Conservation (phyloP, 768 basidiomycete genomes). For the Harrya chromipes region DNA sequence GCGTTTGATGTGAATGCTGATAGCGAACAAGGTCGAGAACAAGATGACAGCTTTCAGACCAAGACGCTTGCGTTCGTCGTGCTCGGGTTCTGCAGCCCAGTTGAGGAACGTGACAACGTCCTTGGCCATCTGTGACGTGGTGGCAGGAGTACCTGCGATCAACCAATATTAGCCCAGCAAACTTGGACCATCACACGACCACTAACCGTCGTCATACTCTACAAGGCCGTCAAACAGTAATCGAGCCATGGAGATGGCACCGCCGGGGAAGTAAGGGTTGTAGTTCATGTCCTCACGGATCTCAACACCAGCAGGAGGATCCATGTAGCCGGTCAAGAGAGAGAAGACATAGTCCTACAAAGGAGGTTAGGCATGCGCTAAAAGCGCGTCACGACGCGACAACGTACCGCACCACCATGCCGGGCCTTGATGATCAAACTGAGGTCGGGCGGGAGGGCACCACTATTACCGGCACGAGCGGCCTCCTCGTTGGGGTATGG, state of each 20-base stretch:
- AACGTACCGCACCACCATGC: slow-evolving; percentile 89
- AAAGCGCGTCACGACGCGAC: neutral
- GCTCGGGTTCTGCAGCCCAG: slow-evolving; percentile 98
- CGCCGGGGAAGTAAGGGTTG: slow-evolving; percentile 98
- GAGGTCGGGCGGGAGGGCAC: slow-evolving; percentile 95
- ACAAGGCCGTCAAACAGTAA: slow-evolving; percentile 94
- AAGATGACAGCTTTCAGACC: slow-evolving; percentile 95
- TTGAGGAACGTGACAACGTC: slow-evolving; percentile 93
- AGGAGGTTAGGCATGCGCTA: slow-evolving; percentile 1
- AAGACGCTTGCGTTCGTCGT: slow-evolving; percentile 96
- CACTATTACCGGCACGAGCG: slow-evolving; percentile 88
- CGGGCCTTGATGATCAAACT: slow-evolving; percentile 97
- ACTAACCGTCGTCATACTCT: slow-evolving; percentile 90
- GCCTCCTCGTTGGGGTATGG: slow-evolving; percentile 99
- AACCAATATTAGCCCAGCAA: slow-evolving; percentile 7
- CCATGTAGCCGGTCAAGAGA: slow-evolving; percentile 94
- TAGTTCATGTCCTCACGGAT: slow-evolving; percentile 98
- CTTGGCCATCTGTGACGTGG: slow-evolving; percentile 98
- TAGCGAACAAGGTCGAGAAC: slow-evolving; percentile 76
- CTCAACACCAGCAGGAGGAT: slow-evolving; percentile 93
- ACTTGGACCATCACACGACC: neutral
- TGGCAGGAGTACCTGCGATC: slow-evolving; percentile 82
- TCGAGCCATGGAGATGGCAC: slow-evolving; percentile 98
- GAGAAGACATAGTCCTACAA: slow-evolving; percentile 93
- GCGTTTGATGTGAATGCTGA: slow-evolving; percentile 88